These are phyloP conservation scores for Tolypocladium amazonense DNA, from an alignment of 2,329 filamentous ascomycete species.

Conservation along the genomic window DNA sequence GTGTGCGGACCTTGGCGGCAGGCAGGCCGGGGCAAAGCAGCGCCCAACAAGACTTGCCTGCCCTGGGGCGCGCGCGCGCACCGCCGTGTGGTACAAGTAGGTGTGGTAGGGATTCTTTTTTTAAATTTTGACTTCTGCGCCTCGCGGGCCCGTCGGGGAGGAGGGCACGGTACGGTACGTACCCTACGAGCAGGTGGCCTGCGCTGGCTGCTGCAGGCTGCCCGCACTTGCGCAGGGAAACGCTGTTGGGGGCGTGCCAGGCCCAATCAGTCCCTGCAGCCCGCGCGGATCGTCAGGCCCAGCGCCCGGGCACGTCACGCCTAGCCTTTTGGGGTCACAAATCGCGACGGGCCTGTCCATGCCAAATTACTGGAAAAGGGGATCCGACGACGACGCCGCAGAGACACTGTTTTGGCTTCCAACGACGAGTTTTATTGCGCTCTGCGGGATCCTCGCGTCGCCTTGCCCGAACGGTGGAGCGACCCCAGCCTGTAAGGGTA, in stretches of 20 bases:
- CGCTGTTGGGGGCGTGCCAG: neutral
- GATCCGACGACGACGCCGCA: neutral
- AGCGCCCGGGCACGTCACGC: neutral
- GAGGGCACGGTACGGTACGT: neutral
- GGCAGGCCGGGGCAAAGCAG: neutral
- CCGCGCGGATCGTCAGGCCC: neutral
- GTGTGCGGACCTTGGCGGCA: neutral
- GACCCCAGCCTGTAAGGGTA: neutral
- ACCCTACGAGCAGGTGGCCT: neutral
- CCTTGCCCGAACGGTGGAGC: neutral
- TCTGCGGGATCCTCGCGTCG: neutral
- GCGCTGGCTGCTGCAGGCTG: neutral
- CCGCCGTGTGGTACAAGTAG: too few species aligned
- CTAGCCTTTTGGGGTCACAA: neutral
- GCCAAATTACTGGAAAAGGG: neutral
- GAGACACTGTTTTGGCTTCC: neutral
- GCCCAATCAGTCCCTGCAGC: neutral
- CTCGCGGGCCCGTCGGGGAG: neutral
- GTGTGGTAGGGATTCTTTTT: slow-evolving; percentile 1
- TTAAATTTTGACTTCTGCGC: slow-evolving; percentile 2
- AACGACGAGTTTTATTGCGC: neutral
- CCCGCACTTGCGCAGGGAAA: neutral
- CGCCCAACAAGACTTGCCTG: neutral
- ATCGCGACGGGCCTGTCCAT: neutral
- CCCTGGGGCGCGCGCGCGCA: neutral